Evolutionary conservation across 352 stramenopile species (phyloP), one percentile per base, ranked within the genome.

Genomic region (Globisporangium iwayamae): DNA sequence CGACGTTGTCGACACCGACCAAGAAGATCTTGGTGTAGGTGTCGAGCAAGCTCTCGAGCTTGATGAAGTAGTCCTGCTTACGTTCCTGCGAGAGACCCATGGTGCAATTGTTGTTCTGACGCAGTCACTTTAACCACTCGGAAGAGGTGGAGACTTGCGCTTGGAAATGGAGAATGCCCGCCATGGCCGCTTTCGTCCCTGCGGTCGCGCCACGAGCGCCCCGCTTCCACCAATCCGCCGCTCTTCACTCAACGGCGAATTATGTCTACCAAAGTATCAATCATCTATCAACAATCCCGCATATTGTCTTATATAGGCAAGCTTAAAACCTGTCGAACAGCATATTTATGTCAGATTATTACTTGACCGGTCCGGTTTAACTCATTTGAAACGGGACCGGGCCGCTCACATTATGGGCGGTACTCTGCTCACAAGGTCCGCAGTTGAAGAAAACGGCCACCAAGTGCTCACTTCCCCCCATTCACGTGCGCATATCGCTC

Each of bases 1-100:
- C 97, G 56, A 99, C 98, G 89, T 99, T 99, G 91, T 99, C 97
- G 62, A 99, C 96, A 70, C 90, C 83, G 22, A 99, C 97, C 60
- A 99, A 72, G 82, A 99, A 99, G 85, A 98, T 97, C 80, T 98
- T 98, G 79, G 81, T 97, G 93, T 99, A 99, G 62, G 88, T 93
- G 54, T 96, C 84, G 60, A 99, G 88, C 51, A 99, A 85, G 45
- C 80, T 60, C 84, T 99, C 98, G 70, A 99, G 93, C 66, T 94
- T 94, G 48, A 78, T 74, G 80, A 99, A 99, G 90, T 99, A 99
- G 69, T 99, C 96, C 69, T 91, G 82, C 86, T 99, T 99, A 79
- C 96, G 96, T 97, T 98, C 92, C 69, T 96, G 81, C 66, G 94
- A 97, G 70, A 98, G 90, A 92, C 91, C 91, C 94, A 98, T 98